Percentiles rank a stretch among this genome's conserved stretches.
Conservation (phyloP, 306 rosid genomes). For the Mimosa bimucronata region DNA sequence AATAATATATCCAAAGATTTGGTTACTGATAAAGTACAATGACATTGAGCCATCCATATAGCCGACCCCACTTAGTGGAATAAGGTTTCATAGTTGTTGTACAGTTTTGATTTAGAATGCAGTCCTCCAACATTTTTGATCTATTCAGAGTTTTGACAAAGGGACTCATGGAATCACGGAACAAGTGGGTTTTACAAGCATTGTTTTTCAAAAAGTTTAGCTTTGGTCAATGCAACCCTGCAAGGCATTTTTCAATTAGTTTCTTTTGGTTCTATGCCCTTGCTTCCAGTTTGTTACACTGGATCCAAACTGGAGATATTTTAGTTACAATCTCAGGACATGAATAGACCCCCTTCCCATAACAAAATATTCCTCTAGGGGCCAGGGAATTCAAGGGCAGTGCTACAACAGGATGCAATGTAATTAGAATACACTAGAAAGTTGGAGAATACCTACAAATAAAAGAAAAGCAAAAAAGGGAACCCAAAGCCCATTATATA, state of each 20-base stretch:
- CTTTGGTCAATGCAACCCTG: slow-evolving; percentile 4
- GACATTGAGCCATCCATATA: too few relatives aligned
- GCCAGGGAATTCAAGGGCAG: not conserved
- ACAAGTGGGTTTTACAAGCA: not conserved
- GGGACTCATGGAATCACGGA: not conserved
- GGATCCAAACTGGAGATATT: not conserved
- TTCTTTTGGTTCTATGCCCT: not conserved
- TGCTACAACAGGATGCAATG: not conserved
- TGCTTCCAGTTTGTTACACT: not conserved
- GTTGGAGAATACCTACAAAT: not conserved
- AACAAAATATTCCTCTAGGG: not conserved
- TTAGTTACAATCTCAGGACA: not conserved
- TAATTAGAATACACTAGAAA: not conserved
- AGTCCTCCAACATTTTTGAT: not conserved
- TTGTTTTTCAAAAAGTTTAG: not conserved
- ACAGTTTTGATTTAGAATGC: not conserved
- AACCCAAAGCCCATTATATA: not conserved
- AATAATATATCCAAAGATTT: too few relatives aligned
- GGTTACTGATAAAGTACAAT: too few relatives aligned
- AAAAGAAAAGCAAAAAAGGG: not conserved
- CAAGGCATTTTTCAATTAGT: not conserved
- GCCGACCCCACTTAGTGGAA: too few relatives aligned
- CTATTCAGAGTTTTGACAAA: not conserved
- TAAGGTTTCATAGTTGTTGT: not conserved
- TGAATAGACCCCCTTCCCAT: not conserved